Evolutionary conservation across 768 basidiomycete species (phyloP).

Genomic region (Tubosaeta sp.): DNA sequence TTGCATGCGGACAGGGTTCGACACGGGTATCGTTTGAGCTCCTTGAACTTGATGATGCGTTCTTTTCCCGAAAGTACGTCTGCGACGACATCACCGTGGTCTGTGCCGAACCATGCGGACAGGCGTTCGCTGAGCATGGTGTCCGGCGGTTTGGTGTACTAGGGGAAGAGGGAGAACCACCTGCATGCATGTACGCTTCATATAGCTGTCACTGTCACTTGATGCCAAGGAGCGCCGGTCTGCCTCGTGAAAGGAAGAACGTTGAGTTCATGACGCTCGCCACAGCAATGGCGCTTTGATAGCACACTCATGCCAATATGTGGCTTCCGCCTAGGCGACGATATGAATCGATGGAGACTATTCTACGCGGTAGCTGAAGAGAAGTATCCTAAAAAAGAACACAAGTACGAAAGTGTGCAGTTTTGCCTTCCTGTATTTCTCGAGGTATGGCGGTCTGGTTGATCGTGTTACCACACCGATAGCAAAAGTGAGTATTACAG

Average conservation of each 20-base stretch:
- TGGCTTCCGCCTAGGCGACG: neutral
- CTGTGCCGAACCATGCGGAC: constrained; percentile 9
- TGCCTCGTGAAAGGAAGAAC: constrained; percentile 12
- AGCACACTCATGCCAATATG: neutral
- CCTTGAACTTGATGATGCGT: constrained; percentile 41
- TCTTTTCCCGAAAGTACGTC: constrained; percentile 32
- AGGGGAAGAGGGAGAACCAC: neutral
- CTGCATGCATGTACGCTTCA: constrained; percentile 5
- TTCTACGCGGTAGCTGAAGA: neutral
- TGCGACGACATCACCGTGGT: constrained; percentile 6
- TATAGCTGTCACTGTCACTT: constrained; percentile 11
- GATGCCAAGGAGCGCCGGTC: neutral
- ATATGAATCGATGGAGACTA: neutral
- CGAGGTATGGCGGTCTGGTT: constrained; percentile 33
- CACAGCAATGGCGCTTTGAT: constrained; percentile 6
- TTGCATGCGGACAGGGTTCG: constrained; percentile 46
- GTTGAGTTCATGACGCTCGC: constrained; percentile 15
- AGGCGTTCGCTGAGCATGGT: constrained; percentile 15
- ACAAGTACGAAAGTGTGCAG: constrained; percentile 32
- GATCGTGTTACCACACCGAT: constrained; percentile 45
- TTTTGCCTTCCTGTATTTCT: constrained; percentile 31
- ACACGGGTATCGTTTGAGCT: constrained; percentile 46
- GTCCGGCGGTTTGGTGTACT: neutral
- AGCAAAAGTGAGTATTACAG: constrained; percentile 58
- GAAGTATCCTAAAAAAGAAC: constrained; percentile 16